Conservation (phyloP, 352 stramenopile genomes). For the Globisporangium parvum region DNA sequence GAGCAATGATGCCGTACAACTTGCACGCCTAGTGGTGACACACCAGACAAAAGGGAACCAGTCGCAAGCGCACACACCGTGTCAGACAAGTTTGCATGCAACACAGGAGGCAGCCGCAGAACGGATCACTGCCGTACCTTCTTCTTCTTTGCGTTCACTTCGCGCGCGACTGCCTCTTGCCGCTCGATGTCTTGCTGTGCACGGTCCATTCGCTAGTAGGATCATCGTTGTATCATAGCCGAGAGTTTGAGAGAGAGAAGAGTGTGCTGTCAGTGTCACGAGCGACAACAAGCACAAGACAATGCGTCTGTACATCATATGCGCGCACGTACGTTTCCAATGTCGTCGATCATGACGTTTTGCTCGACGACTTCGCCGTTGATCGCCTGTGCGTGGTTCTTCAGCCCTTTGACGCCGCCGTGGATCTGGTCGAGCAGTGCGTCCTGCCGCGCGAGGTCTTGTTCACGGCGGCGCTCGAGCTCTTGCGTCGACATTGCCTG, state of each 20-base stretch:
- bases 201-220: slow-evolving; percentile 50
- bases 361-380: slow-evolving; percentile 82
- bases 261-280: too few species aligned
- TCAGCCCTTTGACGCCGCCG: slow-evolving; percentile 65
- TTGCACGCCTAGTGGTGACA: slow-evolving; percentile 28
- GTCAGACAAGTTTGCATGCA: slow-evolving; percentile 18
- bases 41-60: too few species aligned
- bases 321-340: slow-evolving; percentile 47
- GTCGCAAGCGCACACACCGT: too few species aligned
- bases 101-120: slow-evolving; percentile 2
- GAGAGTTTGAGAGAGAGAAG: too few species aligned
- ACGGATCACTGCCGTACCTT: slow-evolving; percentile 27
- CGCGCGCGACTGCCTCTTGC: slow-evolving; percentile 46
- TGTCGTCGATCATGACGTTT: slow-evolving; percentile 79
- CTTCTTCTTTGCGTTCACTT: slow-evolving; percentile 68
- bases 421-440: slow-evolving; percentile 74
- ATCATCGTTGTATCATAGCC: slow-evolving; percentile 3
- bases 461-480: slow-evolving; percentile 45
- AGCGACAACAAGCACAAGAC: not conserved
- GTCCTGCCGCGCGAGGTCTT: slow-evolving; percentile 62
- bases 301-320: not conserved
- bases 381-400: slow-evolving; percentile 80
- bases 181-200: slow-evolving; percentile 55
- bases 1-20: slow-evolving; percentile 62
- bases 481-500: slow-evolving; percentile 61